Base-by-base conservation (phyloP, 495 filamentous ascomycete genomes). In the Ascodesmis nigricans region DNA sequence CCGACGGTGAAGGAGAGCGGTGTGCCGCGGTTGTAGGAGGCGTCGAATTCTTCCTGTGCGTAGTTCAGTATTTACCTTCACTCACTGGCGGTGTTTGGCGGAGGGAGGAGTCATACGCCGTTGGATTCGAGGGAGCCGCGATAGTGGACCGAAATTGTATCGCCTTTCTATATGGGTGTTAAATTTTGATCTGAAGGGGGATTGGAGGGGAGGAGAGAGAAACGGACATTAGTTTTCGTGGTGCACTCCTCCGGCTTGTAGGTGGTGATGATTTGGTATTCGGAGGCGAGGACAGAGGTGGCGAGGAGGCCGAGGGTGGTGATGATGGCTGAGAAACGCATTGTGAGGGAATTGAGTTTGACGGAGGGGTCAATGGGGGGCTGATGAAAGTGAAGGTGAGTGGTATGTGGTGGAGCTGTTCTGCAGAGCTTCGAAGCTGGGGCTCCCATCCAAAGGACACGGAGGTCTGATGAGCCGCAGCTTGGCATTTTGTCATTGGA, bases 141-240 rank as follows among this genome's bases (percentile, higher is more conserved):
- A 59, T 95, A 95, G 61, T 95, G 77, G 39, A 93, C 80, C 22
- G 61, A 57, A 44, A 95, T 73, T 29, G 54, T 69, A 57, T 92
- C 81, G 48, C 81, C 81, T 24, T 62, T 66, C 43, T 69, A 41
- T 55, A 69, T 75, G 31, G 69, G 67, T 49, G 76, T 69, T 67
- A 60, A 33, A 75, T 81, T 40, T 67, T 62, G 42, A 83, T 71
- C 55, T 83, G 73, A 47, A 64, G 60, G 37, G 83, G 55, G 37
- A 58, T 65, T 8, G 4, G 4, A 17, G 4, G 9, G 10, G 9
- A 28, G 63, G 61, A 56, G 33, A 60, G 55, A 22, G 59, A 53
- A 35, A 61, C 38, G 38, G 57, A 50, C 38, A 46, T 68, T 44
- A 20, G 79, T 73, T 54, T 77, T 80, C 50, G 79, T 76, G 18